Evolutionary conservation across 2,329 filamentous ascomycete genomes (phyloP).

Genomic region (Colletotrichum sp.): DNA sequence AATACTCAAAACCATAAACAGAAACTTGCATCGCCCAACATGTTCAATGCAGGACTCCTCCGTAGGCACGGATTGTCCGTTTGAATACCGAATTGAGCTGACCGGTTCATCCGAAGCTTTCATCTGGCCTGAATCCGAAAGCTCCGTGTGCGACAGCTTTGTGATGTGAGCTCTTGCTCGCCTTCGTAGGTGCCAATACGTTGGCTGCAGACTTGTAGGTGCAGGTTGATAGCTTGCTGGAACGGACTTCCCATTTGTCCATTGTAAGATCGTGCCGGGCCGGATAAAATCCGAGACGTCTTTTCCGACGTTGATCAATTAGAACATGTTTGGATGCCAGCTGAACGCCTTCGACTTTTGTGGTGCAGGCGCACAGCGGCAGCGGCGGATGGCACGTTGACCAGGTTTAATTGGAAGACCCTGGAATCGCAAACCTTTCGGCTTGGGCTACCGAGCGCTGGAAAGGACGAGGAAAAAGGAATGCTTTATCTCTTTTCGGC

Average conservation of each 20-base stretch:
- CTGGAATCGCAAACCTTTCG: not conserved
- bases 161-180: not conserved
- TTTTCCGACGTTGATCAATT: not conserved
- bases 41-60: not conserved
- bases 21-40: not conserved
- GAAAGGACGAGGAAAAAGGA: not conserved
- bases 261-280: not conserved
- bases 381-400: not conserved
- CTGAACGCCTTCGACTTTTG: not conserved
- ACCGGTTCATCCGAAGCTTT: not conserved
- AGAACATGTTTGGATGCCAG: not conserved
- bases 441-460: not conserved
- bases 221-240: not conserved
- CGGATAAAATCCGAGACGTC: not conserved
- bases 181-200: not conserved
- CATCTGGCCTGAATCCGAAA: not conserved
- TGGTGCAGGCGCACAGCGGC: not conserved
- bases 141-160: not conserved
- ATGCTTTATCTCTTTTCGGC: not conserved
- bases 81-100: not conserved
- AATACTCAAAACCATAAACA: not conserved
- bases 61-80: not conserved
- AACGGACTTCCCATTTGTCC: not conserved
- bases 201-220: not conserved
- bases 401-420: not conserved